Base-by-base conservation (phyloP, 345 rosid species). In the Jatropha curcas region DNA sequence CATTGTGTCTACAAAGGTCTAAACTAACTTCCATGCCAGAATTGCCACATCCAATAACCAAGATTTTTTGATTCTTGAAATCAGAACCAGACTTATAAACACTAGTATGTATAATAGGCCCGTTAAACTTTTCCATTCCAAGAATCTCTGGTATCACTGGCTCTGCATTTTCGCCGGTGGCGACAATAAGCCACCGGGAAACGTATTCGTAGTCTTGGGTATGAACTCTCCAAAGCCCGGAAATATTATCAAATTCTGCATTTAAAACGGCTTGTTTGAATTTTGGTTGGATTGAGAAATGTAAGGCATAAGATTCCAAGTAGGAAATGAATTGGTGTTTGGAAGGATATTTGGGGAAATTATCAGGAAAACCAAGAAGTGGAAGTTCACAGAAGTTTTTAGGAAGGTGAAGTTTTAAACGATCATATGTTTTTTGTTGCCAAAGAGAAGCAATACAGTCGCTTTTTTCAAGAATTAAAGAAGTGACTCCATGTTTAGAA, bases 351-450 rank as follows among this genome's bases (percentile, higher is more conserved):
- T 84, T 86, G 0, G 98, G 98, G 84, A 87, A 91, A 61, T 85
- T 11, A 1, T 37, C 55, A 9, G 98, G 99, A 81, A 95, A 91
- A 55, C 80, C 75, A 46, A 85, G 61, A 20, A 91, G 86, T 0
- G 99, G 99, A 1, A 95, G 88, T 72, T 92, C 85, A 30, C 97
- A 92, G 60, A 91, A 91, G 13, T 84, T 85, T 84, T 88, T 95
- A 13, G 98, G 99, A 11, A 95, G 92, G 76, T 92, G 99, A 34
- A 95, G 94, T 55, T 82, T 88, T 73, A 95, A 94, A 56, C 99
- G 94, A 66, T 91, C 97, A 11, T 95, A 95, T 35, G 99, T 90
- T 69, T 64, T 68, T 57, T 83, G 67, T 60, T 87, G 87, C 99
- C 99, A 95, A 8, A 95, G 79, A 39, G 99, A 86, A 51, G 99